Evolutionary conservation across 2,329 filamentous ascomycete genomes (phyloP).

Genomic region (Ophiostoma tasmaniense): DNA sequence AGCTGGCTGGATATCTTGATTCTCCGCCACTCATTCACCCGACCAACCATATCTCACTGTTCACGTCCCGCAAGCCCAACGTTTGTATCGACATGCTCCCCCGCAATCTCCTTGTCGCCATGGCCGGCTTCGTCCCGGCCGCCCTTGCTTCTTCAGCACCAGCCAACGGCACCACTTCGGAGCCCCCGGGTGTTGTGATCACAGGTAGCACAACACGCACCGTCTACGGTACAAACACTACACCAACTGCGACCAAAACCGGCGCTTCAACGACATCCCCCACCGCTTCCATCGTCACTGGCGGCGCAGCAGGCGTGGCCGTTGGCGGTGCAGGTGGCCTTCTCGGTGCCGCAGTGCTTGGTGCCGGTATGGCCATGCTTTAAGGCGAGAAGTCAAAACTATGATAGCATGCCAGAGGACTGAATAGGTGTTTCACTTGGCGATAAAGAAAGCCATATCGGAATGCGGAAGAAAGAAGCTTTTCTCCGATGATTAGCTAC

Average conservation of each 20-base stretch:
- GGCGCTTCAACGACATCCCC: background rate
- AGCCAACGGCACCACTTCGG: background rate
- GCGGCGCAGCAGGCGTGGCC: background rate
- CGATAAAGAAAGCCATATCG: background rate
- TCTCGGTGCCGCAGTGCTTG: background rate
- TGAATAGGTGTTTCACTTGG: background rate
- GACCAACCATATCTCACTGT: background rate
- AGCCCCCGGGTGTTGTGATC: slow-evolving; percentile 12
- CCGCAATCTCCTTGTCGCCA: background rate
- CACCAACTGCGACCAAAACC: slow-evolving; percentile 6
- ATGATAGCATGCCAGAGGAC: background rate
- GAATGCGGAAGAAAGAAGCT: background rate
- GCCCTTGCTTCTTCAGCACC: background rate
- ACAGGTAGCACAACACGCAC: slow-evolving; percentile 14
- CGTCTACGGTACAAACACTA: slow-evolving; percentile 15
- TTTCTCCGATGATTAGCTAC: background rate
- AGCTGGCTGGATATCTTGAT: background rate
- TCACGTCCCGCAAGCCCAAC: background rate
- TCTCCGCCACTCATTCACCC: background rate
- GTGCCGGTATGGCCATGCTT: background rate
- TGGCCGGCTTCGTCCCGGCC: background rate
- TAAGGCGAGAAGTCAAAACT: background rate
- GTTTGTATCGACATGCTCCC: background rate
- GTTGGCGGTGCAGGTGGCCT: background rate
- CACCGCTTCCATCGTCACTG: background rate